A percentile compares a stretch with the other conserved stretches of the same genome.
These are phyloP conservation scores for Xerocomus brunneocitrinus DNA, from an alignment of 768 basidiomycete species.

Conservation along the genomic window DNA sequence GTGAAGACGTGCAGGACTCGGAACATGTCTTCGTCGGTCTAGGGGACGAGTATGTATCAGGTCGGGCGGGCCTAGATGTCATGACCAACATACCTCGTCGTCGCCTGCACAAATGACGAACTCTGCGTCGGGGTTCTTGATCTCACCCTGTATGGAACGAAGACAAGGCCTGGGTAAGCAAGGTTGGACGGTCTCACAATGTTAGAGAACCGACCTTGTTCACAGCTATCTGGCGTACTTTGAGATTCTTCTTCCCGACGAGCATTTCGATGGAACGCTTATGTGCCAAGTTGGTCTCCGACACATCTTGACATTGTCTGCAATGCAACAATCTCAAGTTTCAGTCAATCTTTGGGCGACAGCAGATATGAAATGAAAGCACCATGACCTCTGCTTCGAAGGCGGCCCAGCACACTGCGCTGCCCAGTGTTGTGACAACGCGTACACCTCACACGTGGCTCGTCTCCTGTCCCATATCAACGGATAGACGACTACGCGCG, in stretches of 20 bases:
- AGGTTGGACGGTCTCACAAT: neutral
- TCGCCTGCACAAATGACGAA: slow-evolving; percentile 98
- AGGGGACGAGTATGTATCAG: too few relatives aligned
- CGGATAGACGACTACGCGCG: slow-evolving; percentile 69
- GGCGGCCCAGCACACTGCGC: slow-evolving; percentile 61
- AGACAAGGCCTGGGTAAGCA: neutral
- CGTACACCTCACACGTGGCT: slow-evolving; percentile 93
- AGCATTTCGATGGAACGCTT: slow-evolving; percentile 96
- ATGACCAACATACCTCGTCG: slow-evolving; percentile 64
- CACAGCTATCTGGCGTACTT: slow-evolving; percentile 90
- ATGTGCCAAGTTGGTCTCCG: slow-evolving; percentile 90
- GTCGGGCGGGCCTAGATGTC: too few relatives aligned
- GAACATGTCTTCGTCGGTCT: too few relatives aligned
- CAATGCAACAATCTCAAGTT: slow-evolving; percentile 65
- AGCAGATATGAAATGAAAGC: too few relatives aligned
- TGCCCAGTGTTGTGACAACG: slow-evolving; percentile 82
- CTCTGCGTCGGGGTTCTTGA: slow-evolving; percentile 90
- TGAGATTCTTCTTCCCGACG: slow-evolving; percentile 97
- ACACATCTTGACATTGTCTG: slow-evolving; percentile 90
- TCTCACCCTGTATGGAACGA: slow-evolving; percentile 59
- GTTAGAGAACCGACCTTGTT: slow-evolving; percentile 62
- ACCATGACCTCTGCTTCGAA: slow-evolving; percentile 76
- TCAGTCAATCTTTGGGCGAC: too few relatives aligned
- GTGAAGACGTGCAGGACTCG: too few relatives aligned
- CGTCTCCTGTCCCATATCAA: slow-evolving; percentile 76